phyloP scores from a whole-genome alignment of 2,329 filamentous ascomycete genomes.

The Aureobasidium pullulans region DNA sequence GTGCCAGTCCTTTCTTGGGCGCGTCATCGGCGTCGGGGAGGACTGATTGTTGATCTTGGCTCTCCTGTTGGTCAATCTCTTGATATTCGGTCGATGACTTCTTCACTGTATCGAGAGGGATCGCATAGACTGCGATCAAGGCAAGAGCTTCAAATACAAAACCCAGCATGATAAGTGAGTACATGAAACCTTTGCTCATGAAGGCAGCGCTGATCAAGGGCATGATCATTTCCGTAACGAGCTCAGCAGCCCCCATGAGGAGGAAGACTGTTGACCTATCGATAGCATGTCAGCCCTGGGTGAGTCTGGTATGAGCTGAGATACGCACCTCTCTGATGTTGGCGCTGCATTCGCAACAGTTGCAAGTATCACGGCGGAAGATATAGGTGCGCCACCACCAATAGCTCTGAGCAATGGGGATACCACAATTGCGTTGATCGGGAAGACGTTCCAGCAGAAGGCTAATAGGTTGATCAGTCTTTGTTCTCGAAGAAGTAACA shows the following conservation, averaged over 20 bases:
- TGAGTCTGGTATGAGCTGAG: not conserved
- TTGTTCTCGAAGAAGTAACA: not conserved
- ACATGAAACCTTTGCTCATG: not conserved
- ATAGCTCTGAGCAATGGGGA: slow-evolving; percentile 5
- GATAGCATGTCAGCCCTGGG: not conserved
- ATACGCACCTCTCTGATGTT: not conserved
- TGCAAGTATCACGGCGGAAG: not conserved
- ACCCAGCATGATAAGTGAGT: slow-evolving; percentile 1
- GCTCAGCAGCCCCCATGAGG: not conserved
- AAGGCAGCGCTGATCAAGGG: slow-evolving; percentile 1
- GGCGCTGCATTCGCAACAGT: slow-evolving; percentile 2
- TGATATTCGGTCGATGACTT: too few relatives aligned
- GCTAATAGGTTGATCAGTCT: not conserved
- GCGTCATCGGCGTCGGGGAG: too few relatives aligned
- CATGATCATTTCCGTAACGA: slow-evolving; percentile 3
- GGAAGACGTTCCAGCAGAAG: not conserved
- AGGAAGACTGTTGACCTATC: not conserved
- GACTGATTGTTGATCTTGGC: not conserved
- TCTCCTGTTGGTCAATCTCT: not conserved
- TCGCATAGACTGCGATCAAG: not conserved
- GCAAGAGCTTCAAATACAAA: slow-evolving; percentile 4
- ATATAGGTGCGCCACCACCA: not conserved
- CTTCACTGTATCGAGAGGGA: not conserved
- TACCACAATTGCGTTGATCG: not conserved
- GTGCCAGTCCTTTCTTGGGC: too few relatives aligned